Conservation (phyloP, 2,329 filamentous ascomycete species). For the Akanthomyces lecanii region DNA sequence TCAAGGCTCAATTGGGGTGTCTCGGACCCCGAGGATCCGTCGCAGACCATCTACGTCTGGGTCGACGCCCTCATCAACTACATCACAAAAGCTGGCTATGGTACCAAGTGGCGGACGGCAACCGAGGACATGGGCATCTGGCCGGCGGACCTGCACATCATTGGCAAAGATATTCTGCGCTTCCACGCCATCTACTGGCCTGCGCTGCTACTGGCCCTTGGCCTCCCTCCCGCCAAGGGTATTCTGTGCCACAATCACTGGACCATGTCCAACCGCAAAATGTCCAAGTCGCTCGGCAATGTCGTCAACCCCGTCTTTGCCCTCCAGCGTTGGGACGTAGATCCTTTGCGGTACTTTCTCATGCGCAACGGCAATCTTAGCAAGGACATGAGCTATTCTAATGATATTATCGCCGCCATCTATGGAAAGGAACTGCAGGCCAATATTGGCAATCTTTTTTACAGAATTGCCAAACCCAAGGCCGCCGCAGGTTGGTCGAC, state of each 20-base stretch:
- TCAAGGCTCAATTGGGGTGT: slow-evolving; percentile 84
- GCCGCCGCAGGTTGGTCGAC: slow-evolving; percentile 57
- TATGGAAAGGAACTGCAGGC: slow-evolving; percentile 78
- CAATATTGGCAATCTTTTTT: slow-evolving; percentile 75
- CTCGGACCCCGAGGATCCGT: slow-evolving; percentile 74
- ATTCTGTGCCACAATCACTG: slow-evolving; percentile 91
- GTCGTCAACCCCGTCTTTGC: slow-evolving; percentile 94
- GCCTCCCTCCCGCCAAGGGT: slow-evolving; percentile 70
- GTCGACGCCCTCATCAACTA: slow-evolving; percentile 95
- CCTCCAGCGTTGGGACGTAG: slow-evolving; percentile 80
- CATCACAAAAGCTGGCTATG: slow-evolving; percentile 78
- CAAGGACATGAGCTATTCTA: slow-evolving; percentile 81
- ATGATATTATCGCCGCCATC: slow-evolving; percentile 65
- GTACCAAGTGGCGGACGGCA: slow-evolving; percentile 57
- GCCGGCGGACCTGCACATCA: slow-evolving; percentile 88
- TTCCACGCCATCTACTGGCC: slow-evolving; percentile 99
- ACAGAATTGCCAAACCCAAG: slow-evolving; percentile 64
- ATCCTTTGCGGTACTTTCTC: slow-evolving; percentile 86
- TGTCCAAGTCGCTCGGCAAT: slow-evolving; percentile 94
- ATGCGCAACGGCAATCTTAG: slow-evolving; percentile 72
- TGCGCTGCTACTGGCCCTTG: slow-evolving; percentile 85
- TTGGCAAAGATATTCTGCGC: slow-evolving; percentile 93
- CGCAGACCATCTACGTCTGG: slow-evolving; percentile 97
- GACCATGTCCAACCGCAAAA: slow-evolving; percentile 87
- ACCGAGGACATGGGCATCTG: slow-evolving; percentile 63